These are phyloP conservation scores for Cephaloascus albidus DNA, from an alignment of 805 yeast genomes.

Conservation along the genomic window DNA sequence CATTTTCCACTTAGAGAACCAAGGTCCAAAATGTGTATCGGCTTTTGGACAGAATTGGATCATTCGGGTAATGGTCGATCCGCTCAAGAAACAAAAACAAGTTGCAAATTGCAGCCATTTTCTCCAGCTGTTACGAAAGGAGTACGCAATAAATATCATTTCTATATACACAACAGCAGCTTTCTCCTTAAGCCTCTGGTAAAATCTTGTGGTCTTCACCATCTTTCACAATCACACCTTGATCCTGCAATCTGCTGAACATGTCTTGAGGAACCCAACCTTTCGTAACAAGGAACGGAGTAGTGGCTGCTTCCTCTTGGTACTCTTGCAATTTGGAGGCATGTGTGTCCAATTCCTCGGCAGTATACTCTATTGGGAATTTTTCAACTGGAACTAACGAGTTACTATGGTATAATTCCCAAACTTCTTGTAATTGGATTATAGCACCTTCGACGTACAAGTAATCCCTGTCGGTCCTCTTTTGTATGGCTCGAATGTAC, in stretches of 20 bases:
- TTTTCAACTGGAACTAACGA: slow-evolving; percentile 38
- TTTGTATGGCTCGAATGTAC: slow-evolving; percentile 50
- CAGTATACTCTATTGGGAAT: slow-evolving; percentile 56
- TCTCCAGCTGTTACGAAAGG: no score
- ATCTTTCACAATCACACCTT: slow-evolving; percentile 57
- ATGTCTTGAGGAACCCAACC: slow-evolving; percentile 96
- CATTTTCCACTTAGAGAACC: no score
- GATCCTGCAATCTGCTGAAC: slow-evolving; percentile 62
- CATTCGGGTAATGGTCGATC: no score
- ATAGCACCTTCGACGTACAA: slow-evolving; percentile 59
- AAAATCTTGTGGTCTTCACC: slow-evolving; percentile 33
- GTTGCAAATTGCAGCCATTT: no score
- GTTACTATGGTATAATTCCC: slow-evolving; percentile 58
- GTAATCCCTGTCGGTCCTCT: slow-evolving; percentile 48
- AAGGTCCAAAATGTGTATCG: no score
- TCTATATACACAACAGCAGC: no score
- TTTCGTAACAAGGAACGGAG: slow-evolving; percentile 83
- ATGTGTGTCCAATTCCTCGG: slow-evolving; percentile 49
- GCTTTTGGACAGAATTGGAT: no score
- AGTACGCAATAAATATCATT: no score
- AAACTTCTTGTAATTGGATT: slow-evolving; percentile 55
- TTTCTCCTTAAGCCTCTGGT: no score
- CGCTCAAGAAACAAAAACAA: no score
- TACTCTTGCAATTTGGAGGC: slow-evolving; percentile 51
- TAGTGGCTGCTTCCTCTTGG: slow-evolving; percentile 55